Evolutionary conservation across 2,329 filamentous ascomycete genomes (phyloP), one percentile per base, ranked within the genome.

Genomic region (Colletotrichum higginsianum): DNA sequence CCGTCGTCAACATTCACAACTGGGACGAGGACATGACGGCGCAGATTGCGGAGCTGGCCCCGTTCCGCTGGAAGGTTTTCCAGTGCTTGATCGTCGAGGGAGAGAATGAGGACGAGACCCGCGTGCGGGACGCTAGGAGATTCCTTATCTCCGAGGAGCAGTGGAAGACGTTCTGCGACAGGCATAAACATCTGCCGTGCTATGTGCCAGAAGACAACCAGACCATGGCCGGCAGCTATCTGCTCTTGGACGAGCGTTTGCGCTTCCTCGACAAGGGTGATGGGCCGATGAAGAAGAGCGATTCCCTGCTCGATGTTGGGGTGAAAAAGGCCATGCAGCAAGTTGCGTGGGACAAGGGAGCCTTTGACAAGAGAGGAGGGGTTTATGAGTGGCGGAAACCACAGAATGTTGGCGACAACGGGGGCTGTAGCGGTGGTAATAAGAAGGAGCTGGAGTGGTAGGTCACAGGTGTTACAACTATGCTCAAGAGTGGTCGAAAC

Each of bases 61-160:
- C 87, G 2, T 87, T 87, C 70, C 83, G 87, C 0, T 89, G 87
- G 87, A 89, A 89, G 75, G 83, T 80, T 38, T 90, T 90, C 75
- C 87, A 89, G 74, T 83, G 84, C 6, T 79, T 90, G n/a, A 80
- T 86, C 7, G 30, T 30, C 1, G 30, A 30, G 7, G 30, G 30
- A 8, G 30, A 30, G 30, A 30, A 30, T 8, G 30, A 88, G 60
- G 80, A 80, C 8, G 78, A 79, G 3, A 74, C 79, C 42, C 82
- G 80, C 6, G 75, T 83, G 56, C 78, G 82, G 2, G 81, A 86
- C 73, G 86, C 82, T 2, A 78, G 80, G 56, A 78, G 79, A 13
- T 86, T 88, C 50, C 74, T 83, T 26, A 84, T 89, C 67, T 82
- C 82, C 0, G 82, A 87, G 46, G 82, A 83, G 30, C 81, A 89